Base-by-base conservation (phyloP, 2,329 filamentous ascomycete genomes). In the Xylogone sp. region DNA sequence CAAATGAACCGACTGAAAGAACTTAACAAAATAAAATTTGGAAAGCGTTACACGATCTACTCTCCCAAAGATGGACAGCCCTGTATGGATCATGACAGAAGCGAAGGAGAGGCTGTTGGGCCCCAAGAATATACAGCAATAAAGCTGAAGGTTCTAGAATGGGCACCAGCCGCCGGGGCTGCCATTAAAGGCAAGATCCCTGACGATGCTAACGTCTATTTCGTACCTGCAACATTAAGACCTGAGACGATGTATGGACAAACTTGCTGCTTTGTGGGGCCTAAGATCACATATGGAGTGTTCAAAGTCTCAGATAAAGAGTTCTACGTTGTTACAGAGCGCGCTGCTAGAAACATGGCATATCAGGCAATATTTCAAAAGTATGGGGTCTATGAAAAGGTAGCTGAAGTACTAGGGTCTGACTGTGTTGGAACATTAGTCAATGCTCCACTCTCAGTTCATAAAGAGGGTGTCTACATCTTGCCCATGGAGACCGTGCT, bases 231-330 rank as follows among this genome's bases (percentile, higher is more conserved):
- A 16, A 97, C 94, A 50, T 80, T 99, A 55, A 82, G 94, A 56
- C 90, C 94, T 2, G 94, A 99, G 77, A 99, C 94, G 31, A 97
- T 99, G 93, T 99, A 97, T 68, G 95, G 95, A 42, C 94, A 97
- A 71, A 95, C 86, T 3, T 95, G 90, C 73, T 96, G 92, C 69
- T 99, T 97, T 62, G 90, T 99, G 45, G 90, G 91, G 3, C 93
- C 94, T 9, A 88, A 87, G 66, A 87, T 97, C 64, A 83, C 78
- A 43, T 99, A 99, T 65, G 93, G 93, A 47, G 74, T 99, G 56
- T 97, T 90, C 78, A 88, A 90, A 70, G 82, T 84, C 50, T 81
- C 80, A 20, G 81, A 87, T 56, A 87, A 83, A 57, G 88, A 96
- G 60, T 96, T 90, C 72, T 94, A 86, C 65, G 78, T 97, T 54